Conservation (phyloP, 169 alveolate genomes). For the Plasmodium relictum region DNA sequence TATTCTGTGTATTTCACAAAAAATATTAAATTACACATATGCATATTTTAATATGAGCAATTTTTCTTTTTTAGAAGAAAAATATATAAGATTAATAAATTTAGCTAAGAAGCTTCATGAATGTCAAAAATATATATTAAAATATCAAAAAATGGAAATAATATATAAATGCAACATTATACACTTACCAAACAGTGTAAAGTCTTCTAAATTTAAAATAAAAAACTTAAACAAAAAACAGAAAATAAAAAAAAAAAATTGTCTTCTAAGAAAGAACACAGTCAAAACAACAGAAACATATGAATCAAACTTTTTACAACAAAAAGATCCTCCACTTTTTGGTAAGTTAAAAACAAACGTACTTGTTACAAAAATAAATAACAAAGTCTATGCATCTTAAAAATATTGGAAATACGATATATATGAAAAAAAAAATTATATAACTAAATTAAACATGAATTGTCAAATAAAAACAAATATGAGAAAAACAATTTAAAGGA, state of each 20-base stretch:
- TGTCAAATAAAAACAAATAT: too few species aligned
- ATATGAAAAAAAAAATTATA: too few species aligned
- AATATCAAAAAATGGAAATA: background rate
- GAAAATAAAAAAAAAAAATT: background rate
- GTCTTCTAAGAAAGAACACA: background rate
- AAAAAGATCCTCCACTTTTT: too few species aligned
- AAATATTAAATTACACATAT: background rate
- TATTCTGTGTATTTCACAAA: too few species aligned
- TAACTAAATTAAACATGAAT: too few species aligned
- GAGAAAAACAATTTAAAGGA: too few species aligned
- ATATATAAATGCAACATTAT: background rate
- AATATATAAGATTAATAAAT: conserved; percentile 18
- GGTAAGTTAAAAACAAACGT: too few species aligned
- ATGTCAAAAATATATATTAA: conserved; percentile 34
- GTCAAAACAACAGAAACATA: background rate
- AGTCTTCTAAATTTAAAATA: background rate
- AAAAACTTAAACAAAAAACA: background rate
- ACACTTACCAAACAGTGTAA: background rate
- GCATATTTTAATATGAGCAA: background rate
- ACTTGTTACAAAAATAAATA: too few species aligned
- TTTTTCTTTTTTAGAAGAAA: background rate
- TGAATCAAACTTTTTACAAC: background rate
- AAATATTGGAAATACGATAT: too few species aligned
- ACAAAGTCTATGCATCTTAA: too few species aligned
- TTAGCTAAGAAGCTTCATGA: conserved; percentile 19